Conservation (phyloP, 2,329 filamentous ascomycete species). For the Amylocarpus encephaloides region DNA sequence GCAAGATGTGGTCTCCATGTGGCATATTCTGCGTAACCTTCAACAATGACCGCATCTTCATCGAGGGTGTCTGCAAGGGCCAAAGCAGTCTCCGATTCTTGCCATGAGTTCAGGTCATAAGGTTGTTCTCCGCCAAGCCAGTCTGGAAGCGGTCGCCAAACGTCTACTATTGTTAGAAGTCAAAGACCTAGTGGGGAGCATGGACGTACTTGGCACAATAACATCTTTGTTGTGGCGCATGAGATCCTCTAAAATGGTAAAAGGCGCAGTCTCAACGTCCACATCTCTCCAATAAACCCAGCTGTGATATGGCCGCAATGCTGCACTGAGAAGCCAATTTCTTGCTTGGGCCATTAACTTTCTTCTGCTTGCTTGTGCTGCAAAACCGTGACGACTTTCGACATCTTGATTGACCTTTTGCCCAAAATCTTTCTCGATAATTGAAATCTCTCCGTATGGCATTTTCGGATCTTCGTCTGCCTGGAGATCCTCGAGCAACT, state of each 20-base stretch:
- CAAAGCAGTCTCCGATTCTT: conserved; percentile 94
- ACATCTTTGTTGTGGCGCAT: conserved; percentile 99
- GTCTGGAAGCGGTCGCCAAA: conserved; percentile 96
- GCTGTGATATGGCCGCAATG: conserved; percentile 87
- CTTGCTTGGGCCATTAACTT: conserved; percentile 97
- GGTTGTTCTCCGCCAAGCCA: conserved; percentile 98
- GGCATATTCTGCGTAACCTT: conserved; percentile 97
- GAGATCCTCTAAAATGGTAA: conserved; percentile 92
- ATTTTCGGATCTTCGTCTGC: conserved; percentile 70
- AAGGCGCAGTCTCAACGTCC: conserved; percentile 94
- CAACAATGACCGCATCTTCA: conserved; percentile 96
- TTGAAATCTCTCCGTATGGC: conserved; percentile 91
- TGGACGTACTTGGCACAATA: conserved; percentile 85
- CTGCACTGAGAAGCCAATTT: conserved; percentile 94
- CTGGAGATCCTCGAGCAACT: conserved; percentile 74
- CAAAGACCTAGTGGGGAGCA: neutral
- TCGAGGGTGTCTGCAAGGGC: conserved; percentile 91
- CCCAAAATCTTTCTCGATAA: conserved; percentile 98
- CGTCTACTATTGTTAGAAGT: conserved; percentile 51
- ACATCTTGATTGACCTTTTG: conserved; percentile 98
- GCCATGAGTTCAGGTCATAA: conserved; percentile 98
- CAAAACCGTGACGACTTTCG: conserved; percentile 94
- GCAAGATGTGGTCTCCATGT: conserved; percentile 97
- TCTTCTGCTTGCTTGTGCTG: conserved; percentile 84
- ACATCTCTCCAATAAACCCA: conserved; percentile 99